A percentile compares a stretch with the other conserved stretches of the same genome.
Conservation (phyloP, 2,329 filamentous ascomycete species). For the Zymoseptoria tritici region DNA sequence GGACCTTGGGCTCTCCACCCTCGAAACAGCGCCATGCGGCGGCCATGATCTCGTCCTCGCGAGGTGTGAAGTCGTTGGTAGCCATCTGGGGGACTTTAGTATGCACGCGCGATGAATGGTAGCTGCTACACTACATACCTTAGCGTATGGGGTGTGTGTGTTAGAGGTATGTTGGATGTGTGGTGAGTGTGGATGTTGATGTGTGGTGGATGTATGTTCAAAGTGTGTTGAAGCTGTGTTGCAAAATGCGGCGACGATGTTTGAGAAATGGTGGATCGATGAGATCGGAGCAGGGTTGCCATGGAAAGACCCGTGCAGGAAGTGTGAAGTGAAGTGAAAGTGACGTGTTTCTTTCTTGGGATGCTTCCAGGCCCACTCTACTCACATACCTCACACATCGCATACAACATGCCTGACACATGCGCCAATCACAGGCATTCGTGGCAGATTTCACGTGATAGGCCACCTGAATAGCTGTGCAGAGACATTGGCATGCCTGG, state of each 20-base stretch:
- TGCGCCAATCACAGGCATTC: not conserved
- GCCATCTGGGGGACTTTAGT: not conserved
- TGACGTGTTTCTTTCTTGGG: too few species aligned
- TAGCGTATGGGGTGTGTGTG: not conserved
- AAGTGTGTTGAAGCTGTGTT: not conserved
- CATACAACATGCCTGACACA: not conserved
- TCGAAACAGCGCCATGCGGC: slow-evolving; percentile 9
- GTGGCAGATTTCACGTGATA: too few species aligned
- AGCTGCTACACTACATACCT: not conserved
- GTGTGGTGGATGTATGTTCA: not conserved
- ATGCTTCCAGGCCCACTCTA: too few species aligned
- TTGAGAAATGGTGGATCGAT: not conserved
- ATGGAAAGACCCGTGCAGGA: not conserved
- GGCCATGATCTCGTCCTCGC: slow-evolving; percentile 4
- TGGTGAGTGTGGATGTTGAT: not conserved
- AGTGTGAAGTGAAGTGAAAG: not conserved
- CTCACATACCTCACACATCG: not conserved
- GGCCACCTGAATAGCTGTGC: too few species aligned
- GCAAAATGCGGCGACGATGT: not conserved
- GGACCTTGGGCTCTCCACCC: slow-evolving; percentile 2
- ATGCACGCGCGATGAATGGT: not conserved
- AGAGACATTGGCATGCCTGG: too few species aligned
- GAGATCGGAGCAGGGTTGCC: not conserved
- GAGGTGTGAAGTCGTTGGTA: slow-evolving; percentile 2
- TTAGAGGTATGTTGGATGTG: not conserved